Base-by-base conservation (phyloP, 805 yeast genomes). In the Saturnispora kantuleensis region DNA sequence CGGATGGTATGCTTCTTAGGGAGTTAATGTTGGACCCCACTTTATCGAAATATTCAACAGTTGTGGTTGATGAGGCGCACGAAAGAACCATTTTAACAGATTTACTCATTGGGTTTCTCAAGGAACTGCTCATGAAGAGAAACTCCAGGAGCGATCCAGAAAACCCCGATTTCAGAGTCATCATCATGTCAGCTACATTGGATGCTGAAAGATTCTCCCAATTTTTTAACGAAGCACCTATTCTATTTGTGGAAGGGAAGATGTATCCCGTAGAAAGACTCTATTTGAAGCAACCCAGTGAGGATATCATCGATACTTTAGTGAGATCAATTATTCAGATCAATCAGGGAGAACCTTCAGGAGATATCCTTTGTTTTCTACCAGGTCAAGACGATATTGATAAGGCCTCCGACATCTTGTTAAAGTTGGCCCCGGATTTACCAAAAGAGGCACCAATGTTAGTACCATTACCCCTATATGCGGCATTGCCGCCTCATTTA, bases 341-440 rank as follows among this genome's bases (percentile, higher is more conserved):
- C 11, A 89, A 93, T 57, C 69, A 73, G 52, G 68, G 83, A 7
- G 96, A 93, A 58, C 84, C 76, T 13, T 74, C 74, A 30, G 98
- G 99, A 38, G 98, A 93, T 60, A 76, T 93, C n/a, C 64, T 93
- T 28, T 90, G 90, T 44, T 93, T 93, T 58, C 65, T 93, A 44
- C 89, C 97, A 0, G 98, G 98, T 50, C 98, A 93, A 62, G 98
- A 93, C 58, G 98, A 93, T 57, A 93, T 93, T 60, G 98, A 93
- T 59, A 82, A 82, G 53, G 81, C 84, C 11, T 87, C 78, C 1
- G 73, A 75, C 12, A 63, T 81, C 1, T 64, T 93, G 45, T 72
- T 67, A 44, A 71, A 73, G 33, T 56, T 82, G 16, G 74, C 89
- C 1, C 83, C 84, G 1, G 70, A 73, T 38, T 61, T 89, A 28